A percentile compares a stretch with the other conserved stretches of the same genome.
Conservation (phyloP, 2,329 filamentous ascomycete genomes). For the Colletotrichum liaoningense region DNA sequence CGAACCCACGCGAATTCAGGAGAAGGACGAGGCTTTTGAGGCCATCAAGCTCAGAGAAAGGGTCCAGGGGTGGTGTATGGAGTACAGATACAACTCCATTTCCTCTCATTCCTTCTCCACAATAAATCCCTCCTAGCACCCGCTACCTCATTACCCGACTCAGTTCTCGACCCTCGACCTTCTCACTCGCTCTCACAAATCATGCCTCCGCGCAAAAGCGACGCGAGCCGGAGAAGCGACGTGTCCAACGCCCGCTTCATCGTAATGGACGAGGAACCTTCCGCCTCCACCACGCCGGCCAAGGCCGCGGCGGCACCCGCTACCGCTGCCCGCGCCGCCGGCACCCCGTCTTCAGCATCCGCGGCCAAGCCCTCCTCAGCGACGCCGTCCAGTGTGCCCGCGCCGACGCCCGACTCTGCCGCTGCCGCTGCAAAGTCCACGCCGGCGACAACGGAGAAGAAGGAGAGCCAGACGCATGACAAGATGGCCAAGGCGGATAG, state of each 20-base stretch:
- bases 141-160: neutral
- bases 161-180: neutral
- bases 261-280: slow-evolving; percentile 52
- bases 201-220: slow-evolving; percentile 70
- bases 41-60: neutral
- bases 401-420: slow-evolving; percentile 19
- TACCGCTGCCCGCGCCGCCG: slow-evolving; percentile 29
- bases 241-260: slow-evolving; percentile 58
- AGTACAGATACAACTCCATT: neutral
- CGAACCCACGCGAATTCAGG: neutral
- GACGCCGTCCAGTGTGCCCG: slow-evolving; percentile 36
- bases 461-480: slow-evolving; percentile 45
- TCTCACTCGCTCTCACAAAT: slow-evolving; percentile 5
- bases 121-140: neutral
- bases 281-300: slow-evolving; percentile 36
- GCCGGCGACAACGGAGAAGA: slow-evolving; percentile 30
- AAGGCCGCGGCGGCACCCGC: slow-evolving; percentile 11
- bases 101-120: neutral
- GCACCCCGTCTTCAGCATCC: slow-evolving; percentile 32
- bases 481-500: slow-evolving; percentile 42
- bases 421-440: slow-evolving; percentile 33
- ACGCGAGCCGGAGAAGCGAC: slow-evolving; percentile 57
- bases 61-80: neutral
- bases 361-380: slow-evolving; percentile 39
- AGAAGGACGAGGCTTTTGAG: neutral